Conservation (phyloP, 176 grass and related monocot genomes). For the Lolium rigidum region DNA sequence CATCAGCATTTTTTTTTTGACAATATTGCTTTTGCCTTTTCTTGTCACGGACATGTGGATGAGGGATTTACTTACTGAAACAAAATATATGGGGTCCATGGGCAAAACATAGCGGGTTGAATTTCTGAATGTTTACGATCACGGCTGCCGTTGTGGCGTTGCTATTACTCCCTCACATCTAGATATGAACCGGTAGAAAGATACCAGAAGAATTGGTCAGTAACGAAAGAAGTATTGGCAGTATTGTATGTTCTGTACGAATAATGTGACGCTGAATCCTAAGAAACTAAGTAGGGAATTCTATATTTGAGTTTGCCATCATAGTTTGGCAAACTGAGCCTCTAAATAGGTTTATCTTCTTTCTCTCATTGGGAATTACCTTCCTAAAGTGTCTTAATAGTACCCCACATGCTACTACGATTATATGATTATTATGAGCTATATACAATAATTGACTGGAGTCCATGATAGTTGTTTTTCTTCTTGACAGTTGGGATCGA, state of each 20-base stretch:
- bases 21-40: not conserved
- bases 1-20: not conserved
- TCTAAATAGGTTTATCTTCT: not conserved
- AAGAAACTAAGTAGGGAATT: not conserved
- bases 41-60: not conserved
- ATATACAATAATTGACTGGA: not conserved
- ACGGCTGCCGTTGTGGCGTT: not conserved
- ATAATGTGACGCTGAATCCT: not conserved
- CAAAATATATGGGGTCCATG: not conserved
- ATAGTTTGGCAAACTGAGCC: not conserved
- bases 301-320: not conserved
- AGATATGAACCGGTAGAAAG: not conserved
- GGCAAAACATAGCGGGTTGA: not conserved
- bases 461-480: not conserved
- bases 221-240: no score
- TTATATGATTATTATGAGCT: not conserved
- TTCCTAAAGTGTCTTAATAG: not conserved
- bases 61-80: not conserved
- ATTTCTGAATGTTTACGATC: not conserved
- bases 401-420: not conserved
- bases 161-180: not conserved
- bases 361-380: no score
- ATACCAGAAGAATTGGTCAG: no score
- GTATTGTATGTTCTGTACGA: not conserved
- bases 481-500: not conserved